Evolutionary conservation across 805 yeast genomes (phyloP), one percentile per base, ranked within the genome.

Genomic region (Candida chilensis): DNA sequence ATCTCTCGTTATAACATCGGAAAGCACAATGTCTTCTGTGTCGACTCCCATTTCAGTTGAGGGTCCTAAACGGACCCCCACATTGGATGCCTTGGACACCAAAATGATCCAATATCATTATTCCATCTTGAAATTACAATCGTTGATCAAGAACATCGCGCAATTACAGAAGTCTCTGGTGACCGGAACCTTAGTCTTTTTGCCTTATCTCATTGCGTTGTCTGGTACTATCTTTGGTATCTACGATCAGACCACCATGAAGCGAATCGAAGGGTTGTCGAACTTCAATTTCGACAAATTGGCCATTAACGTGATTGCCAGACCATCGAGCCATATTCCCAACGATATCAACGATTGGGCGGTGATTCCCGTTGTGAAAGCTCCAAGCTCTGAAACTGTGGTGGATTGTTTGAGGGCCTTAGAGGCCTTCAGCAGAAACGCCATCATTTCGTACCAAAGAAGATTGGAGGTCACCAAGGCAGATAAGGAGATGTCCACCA

Each of bases 31-130:
- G n/a, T n/a, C n/a, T n/a, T n/a, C n/a, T n/a, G n/a, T n/a, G n/a
- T n/a, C n/a, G n/a, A n/a, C n/a, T n/a, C n/a, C n/a, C n/a, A n/a
- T n/a, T n/a, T n/a, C n/a, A n/a, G n/a, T n/a, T n/a, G n/a, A n/a
- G n/a, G n/a, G n/a, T n/a, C n/a, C n/a, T n/a, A n/a, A n/a, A n/a
- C n/a, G n/a, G n/a, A n/a, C n/a, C n/a, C n/a, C n/a, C n/a, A n/a
- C n/a, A 9, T 36, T 74, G 33, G 71, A 67, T 40, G 54, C 70
- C 2, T 54, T 65, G 28, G 86, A 78, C 38, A 71, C 75, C 10
- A 67, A 67, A 36, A 58, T 74, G 15, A 48, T 78, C 3, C 83
- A 79, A 45, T 79, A 69, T 47, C 67, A 64, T 32, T 72, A 72
- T 40, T 70, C 75, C 7, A 53, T 67, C 3, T 45, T 52, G 33